Base-by-base conservation (phyloP, 768 basidiomycete genomes). In the Xanthoconium stramineum region DNA sequence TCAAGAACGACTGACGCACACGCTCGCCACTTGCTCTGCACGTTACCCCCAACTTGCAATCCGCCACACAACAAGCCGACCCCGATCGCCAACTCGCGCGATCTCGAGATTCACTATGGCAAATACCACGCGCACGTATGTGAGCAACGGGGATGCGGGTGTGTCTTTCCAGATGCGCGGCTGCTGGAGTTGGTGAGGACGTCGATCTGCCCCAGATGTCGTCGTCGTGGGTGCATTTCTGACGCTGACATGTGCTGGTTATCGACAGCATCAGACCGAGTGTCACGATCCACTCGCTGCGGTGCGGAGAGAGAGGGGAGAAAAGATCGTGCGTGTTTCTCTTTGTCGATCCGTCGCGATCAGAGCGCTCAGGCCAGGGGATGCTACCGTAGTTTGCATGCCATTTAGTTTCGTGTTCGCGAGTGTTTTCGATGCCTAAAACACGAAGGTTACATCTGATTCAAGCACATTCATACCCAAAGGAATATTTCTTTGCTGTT, bases 401-500 rank as follows among this genome's bases (percentile, higher is more conserved):
- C 62, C 86, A 89, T 69, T 73, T 93, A 59, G 65, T 73, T 12
- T 72, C 76, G 3, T 88, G 88, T 70, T 64, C 78, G 39, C 79
- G 82, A 51, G 62, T 77, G 12, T 95, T 94, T 68, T 65, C 73
- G 9, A 86, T 82, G 1, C 94, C 93, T 1, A 92, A 89, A 70
- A 73, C 82, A 15, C 80, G 94, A 17, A 76, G 94, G 24, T 75
- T 89, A 43, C 94, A 95, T 74, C 80, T 96, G 50, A 90, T 95
- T 45, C 79, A 86, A 62, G 82, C 78, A 14, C 94, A 96, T 63
- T 83, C 79, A 49, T 96, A 88, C 66, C 92, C 93, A 6, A 91
- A 91, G 66, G 83, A 94, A 65, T 96, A 88, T 70, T 95, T 92
- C 72, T 96, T 95, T 68, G 83, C 89, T 19, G 87, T 96, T 19